These are phyloP conservation scores for Mortierella sp. DNA, from an alignment of 371 early-diverging fungal species.

Conservation along the genomic window DNA sequence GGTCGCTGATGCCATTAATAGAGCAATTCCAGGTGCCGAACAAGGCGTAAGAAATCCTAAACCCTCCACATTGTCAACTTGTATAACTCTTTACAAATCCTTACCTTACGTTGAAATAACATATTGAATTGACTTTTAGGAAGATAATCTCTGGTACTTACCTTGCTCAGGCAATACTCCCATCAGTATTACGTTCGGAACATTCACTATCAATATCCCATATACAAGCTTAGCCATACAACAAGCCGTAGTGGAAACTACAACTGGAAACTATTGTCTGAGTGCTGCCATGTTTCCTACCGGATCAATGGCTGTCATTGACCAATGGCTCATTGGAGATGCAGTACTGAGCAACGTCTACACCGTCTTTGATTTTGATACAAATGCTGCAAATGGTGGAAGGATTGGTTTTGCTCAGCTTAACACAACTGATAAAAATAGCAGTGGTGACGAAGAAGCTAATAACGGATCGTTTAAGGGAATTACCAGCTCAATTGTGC, in stretches of 20 bases:
- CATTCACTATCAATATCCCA: conserved; percentile 20
- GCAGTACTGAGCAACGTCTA: conserved; percentile 44
- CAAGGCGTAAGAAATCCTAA: conserved; percentile 15
- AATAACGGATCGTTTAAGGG: not conserved
- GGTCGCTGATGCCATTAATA: conserved; percentile 32
- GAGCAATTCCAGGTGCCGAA: conserved; percentile 35
- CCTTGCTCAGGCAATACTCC: conserved; percentile 32
- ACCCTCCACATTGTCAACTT: not conserved
- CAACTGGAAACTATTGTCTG: conserved; percentile 9
- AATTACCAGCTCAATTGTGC: not conserved
- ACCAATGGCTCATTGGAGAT: conserved; percentile 48
- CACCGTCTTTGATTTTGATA: conserved; percentile 46
- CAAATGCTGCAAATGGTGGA: conserved; percentile 26
- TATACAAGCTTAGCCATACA: conserved; percentile 36
- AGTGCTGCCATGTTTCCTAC: conserved; percentile 45
- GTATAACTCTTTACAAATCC: not conserved
- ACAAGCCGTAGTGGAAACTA: not conserved
- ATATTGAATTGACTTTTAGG: no score
- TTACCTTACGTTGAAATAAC: no score
- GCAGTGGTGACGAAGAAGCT: not conserved
- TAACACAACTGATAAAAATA: not conserved
- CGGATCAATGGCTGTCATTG: not conserved
- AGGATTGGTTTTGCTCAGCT: conserved; percentile 38
- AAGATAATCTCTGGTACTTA: conserved; percentile 41
- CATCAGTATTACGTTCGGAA: conserved; percentile 32